Percentiles rank a stretch among this genome's conserved stretches.
phyloP scores from a whole-genome alignment of 2,329 filamentous ascomycete species.

The Paracoccidioides brasiliensis region DNA sequence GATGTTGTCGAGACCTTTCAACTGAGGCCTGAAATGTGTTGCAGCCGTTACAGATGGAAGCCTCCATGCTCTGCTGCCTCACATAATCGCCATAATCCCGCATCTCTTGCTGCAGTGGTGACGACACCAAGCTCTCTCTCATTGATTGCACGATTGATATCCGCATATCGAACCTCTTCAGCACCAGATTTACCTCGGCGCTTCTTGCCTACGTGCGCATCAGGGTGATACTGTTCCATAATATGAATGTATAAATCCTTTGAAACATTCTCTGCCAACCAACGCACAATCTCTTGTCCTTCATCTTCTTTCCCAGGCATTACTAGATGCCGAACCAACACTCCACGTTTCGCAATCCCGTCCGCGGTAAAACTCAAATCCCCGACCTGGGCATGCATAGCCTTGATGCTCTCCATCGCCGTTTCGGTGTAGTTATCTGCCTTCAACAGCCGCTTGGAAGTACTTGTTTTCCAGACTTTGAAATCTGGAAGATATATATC shows the following conservation, averaged over 20 bases:
- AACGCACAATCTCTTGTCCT: constrained; percentile 59
- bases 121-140: constrained; percentile 54
- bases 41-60: constrained; percentile 33
- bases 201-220: constrained; percentile 67
- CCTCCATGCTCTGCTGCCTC: constrained; percentile 47
- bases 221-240: constrained; percentile 78
- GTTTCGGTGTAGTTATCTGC: constrained; percentile 60
- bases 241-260: constrained; percentile 68
- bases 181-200: constrained; percentile 25
- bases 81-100: constrained; percentile 67
- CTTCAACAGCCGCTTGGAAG: constrained; percentile 61
- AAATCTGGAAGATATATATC: constrained; percentile 86
- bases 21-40: background rate
- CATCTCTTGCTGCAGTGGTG: constrained; percentile 52
- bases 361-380: constrained; percentile 72
- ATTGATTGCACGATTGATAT: constrained; percentile 62
- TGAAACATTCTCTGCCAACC: constrained; percentile 60
- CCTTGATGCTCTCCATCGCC: constrained; percentile 63
- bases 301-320: constrained; percentile 73
- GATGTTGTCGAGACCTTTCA: too few species aligned
- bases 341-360: constrained; percentile 63
- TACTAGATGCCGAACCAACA: constrained; percentile 66
- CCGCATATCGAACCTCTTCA: constrained; percentile 51
- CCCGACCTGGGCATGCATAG: constrained; percentile 70
- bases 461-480: constrained; percentile 60